Conservation (phyloP, 495 filamentous ascomycete genomes). For the Aspergillus carlsbadensis region DNA sequence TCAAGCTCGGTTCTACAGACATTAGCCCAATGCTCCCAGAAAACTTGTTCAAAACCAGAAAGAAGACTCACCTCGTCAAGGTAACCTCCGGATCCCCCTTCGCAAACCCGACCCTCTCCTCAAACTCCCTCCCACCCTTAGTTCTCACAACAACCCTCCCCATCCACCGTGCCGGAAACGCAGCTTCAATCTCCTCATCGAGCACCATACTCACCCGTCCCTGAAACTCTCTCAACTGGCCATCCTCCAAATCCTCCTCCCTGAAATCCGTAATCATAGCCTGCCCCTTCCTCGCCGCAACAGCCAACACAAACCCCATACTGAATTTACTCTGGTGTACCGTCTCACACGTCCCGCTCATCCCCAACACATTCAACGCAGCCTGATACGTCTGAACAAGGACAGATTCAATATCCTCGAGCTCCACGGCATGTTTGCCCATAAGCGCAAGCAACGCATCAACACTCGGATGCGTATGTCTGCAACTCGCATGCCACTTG, state of each 20-base stretch:
- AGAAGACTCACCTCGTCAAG: slow-evolving; percentile 27
- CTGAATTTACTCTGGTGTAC: slow-evolving; percentile 42
- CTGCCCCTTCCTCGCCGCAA: slow-evolving; percentile 35
- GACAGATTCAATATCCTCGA: slow-evolving; percentile 33
- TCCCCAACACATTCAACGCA: slow-evolving; percentile 31
- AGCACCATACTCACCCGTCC: slow-evolving; percentile 29
- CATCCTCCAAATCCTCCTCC: slow-evolving; percentile 28
- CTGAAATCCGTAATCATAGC: slow-evolving; percentile 39
- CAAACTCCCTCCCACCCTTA: slow-evolving; percentile 23
- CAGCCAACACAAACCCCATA: slow-evolving; percentile 40
- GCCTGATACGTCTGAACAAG: slow-evolving; percentile 32
- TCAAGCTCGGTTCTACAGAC: slow-evolving; percentile 20
- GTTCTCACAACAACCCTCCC: slow-evolving; percentile 31
- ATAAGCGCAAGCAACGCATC: slow-evolving; percentile 34
- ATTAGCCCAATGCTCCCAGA: too few species aligned
- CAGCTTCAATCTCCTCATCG: slow-evolving; percentile 29
- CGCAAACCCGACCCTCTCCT: slow-evolving; percentile 21
- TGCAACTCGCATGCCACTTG: slow-evolving; percentile 40
- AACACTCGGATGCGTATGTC: slow-evolving; percentile 37
- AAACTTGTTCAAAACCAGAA: too few species aligned
- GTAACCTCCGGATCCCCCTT: slow-evolving; percentile 36
- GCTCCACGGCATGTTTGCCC: slow-evolving; percentile 25
- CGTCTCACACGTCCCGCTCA: slow-evolving; percentile 30
- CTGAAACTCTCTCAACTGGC: slow-evolving; percentile 28
- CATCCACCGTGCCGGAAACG: slow-evolving; percentile 33